These are phyloP conservation scores for Daldinia decipiens DNA, from an alignment of 495 filamentous ascomycete genomes.

Conservation along the genomic window DNA sequence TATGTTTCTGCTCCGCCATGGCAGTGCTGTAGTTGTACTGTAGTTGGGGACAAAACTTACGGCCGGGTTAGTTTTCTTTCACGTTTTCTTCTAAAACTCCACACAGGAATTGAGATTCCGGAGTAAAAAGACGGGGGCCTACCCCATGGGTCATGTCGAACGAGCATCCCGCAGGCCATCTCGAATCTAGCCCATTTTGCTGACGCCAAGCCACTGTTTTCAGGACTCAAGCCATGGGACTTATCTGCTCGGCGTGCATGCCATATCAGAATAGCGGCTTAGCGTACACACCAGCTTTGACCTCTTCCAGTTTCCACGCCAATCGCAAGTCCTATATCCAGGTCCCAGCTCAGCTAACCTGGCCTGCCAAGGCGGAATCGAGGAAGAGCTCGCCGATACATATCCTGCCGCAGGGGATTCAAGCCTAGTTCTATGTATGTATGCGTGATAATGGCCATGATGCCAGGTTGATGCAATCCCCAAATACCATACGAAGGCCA, in stretches of 20 bases:
- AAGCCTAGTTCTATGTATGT: background rate
- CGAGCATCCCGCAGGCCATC: constrained; percentile 2
- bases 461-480: background rate
- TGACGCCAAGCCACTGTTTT: constrained; percentile 29
- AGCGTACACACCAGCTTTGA: constrained; percentile 19
- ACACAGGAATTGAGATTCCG: constrained; percentile 21
- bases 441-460: background rate
- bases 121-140: constrained; percentile 30
- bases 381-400: constrained; percentile 37
- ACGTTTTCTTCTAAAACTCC: constrained; percentile 19
- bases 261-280: constrained; percentile 33
- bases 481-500: background rate
- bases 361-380: constrained; percentile 45
- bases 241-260: constrained; percentile 16
- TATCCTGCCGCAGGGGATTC: constrained; percentile 19
- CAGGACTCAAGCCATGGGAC: constrained; percentile 12
- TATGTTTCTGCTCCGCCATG: constrained; percentile 19
- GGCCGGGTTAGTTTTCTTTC: background rate
- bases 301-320: constrained; percentile 20
- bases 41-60: background rate
- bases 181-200: constrained; percentile 30
- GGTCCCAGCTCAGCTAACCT: constrained; percentile 10
- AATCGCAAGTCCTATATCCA: constrained; percentile 22
- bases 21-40: background rate
- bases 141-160: constrained; percentile 8